Base-by-base conservation (phyloP, 1,139 yeast species). In the Magnusiomyces tetraspermus region DNA sequence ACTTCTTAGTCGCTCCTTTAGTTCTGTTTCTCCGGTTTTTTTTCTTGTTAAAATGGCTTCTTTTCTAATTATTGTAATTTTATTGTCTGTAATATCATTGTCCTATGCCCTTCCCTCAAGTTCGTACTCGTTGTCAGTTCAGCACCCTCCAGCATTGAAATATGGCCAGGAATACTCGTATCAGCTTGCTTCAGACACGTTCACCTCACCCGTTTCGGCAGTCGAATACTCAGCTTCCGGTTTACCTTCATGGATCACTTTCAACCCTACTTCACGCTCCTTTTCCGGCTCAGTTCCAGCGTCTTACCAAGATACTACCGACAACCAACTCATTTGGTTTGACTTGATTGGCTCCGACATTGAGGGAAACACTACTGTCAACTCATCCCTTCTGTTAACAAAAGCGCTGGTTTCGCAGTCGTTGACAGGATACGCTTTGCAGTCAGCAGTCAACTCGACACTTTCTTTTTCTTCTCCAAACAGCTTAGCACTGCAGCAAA, bases 91-190 rank as follows among this genome's bases (percentile, higher is more conserved):
- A n/a, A n/a, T n/a, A n/a, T n/a, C n/a, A n/a, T n/a, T n/a, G n/a
- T n/a, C n/a, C n/a, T n/a, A n/a, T n/a, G 55, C 55, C 10, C 10
- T 42, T 8, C 56, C 56, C 6, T 13, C 42, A 1, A 33, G 45
- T 40, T 46, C 53, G 23, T 54, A 51, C 22, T 54, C 56, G 8
- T 36, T 54, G 15, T 6, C 50, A 17, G 6, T 49, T 63, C 98
- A 92, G 68, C 75, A 82, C 40, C 97, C 97, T 19, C 84, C 89
- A 38, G 86, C 92, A 13, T 97, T 96, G 3, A 76, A 95, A 55
- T 78, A 80, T 19, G 79, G 80, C 58, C 72, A 79, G 59, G 63
- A 67, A 1, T 92, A 84, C 69, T 59, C 71, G n/a, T 92, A 87
- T 68, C 76, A 82, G 45, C 71, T 92, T 53, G 83, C 90, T 50